phyloP scores from a whole-genome alignment of 352 stramenopile genomes.

The Phytopythium oedochilum region DNA sequence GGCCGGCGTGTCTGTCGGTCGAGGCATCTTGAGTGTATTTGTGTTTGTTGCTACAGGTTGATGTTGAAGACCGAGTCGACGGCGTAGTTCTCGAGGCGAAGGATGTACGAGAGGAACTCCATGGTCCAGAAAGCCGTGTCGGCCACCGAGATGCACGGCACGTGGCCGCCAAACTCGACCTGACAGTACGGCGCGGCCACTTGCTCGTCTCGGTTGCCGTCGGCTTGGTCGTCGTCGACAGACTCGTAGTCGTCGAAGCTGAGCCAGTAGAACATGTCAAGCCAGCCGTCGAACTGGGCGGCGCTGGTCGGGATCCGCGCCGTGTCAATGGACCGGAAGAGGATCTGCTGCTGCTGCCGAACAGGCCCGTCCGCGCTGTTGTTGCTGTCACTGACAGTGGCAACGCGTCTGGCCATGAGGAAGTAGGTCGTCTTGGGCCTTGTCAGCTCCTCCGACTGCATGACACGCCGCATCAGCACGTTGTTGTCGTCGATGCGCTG shows the following conservation, averaged over 20 bases:
- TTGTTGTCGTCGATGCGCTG: constrained; percentile 29
- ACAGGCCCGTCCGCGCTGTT: not conserved
- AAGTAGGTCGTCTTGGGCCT: constrained; percentile 28
- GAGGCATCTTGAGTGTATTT: no score
- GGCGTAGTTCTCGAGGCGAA: constrained; percentile 20
- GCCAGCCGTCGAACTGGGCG: constrained; percentile 8
- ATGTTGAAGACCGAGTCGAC: constrained; percentile 25
- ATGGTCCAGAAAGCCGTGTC: constrained; percentile 30
- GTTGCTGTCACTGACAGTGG: constrained; percentile 3
- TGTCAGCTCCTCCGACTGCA: constrained; percentile 21
- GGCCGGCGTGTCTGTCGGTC: not conserved
- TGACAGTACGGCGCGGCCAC: constrained; percentile 1
- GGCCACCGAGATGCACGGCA: constrained; percentile 14
- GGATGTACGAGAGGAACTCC: constrained; percentile 26
- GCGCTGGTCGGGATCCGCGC: constrained; percentile 14
- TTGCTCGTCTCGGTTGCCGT: not conserved
- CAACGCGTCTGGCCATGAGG: constrained; percentile 17
- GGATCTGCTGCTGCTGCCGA: constrained; percentile 14
- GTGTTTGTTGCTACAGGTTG: constrained; percentile 1
- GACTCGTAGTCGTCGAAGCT: constrained; percentile 16
- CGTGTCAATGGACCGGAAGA: constrained; percentile 30
- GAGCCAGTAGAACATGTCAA: constrained; percentile 37
- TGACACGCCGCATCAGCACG: constrained; percentile 23
- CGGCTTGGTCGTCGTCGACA: not conserved
- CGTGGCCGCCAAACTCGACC: constrained; percentile 18